Evolutionary conservation across 2,329 filamentous ascomycete genomes (phyloP).

Genomic region (Aspergillus sp.): DNA sequence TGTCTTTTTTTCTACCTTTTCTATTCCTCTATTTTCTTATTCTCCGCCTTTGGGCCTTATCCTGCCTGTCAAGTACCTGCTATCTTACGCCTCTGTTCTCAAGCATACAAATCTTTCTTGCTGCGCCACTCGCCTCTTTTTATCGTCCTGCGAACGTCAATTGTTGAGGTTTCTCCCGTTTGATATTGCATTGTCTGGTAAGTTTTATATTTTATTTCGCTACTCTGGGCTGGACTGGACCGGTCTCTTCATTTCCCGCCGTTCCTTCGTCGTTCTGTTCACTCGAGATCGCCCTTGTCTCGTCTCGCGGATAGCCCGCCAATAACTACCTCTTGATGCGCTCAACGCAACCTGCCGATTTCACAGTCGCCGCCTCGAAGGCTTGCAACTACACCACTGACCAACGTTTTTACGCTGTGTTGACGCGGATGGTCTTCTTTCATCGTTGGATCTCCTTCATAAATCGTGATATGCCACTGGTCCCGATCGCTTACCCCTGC

Average conservation of each 20-base stretch:
- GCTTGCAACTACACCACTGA: neutral
- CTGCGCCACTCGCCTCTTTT: constrained; percentile 18
- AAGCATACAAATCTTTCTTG: constrained; percentile 22
- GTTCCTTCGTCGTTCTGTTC: neutral
- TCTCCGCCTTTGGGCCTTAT: constrained; percentile 27
- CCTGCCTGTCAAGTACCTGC: constrained; percentile 23
- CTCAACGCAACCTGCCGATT: neutral
- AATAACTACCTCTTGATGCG: neutral
- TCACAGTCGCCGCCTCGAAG: neutral
- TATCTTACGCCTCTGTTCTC: constrained; percentile 20
- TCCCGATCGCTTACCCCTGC: neutral
- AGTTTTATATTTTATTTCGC: constrained; percentile 10
- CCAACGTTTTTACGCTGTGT: neutral
- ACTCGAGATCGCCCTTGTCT: neutral
- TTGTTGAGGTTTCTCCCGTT: constrained; percentile 18
- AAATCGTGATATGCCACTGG: neutral
- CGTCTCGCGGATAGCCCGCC: neutral
- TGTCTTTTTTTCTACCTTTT: constrained; percentile 21
- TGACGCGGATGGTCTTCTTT: neutral
- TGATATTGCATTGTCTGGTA: constrained; percentile 24
- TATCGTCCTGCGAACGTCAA: constrained; percentile 14
- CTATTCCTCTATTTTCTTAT: constrained; percentile 20
- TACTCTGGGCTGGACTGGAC: neutral
- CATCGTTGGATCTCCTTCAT: neutral
- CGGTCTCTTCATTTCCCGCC: neutral